Evolutionary conservation across 805 yeast genomes (phyloP), one percentile per base, ranked within the genome.

Genomic region (Ogataea saltuana): DNA sequence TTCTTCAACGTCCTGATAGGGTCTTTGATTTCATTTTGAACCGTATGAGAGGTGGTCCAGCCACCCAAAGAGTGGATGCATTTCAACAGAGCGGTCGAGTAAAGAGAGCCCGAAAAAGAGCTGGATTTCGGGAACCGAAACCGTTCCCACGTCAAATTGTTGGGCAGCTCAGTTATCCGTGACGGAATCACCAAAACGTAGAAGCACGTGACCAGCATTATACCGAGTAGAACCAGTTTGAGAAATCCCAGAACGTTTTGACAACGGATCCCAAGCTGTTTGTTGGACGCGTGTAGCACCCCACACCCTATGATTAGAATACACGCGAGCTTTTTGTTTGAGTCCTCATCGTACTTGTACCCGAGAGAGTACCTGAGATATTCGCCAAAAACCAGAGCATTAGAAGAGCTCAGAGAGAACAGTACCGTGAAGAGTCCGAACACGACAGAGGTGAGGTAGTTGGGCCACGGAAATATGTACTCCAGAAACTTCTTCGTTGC

Each of bases 401-500:
- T 73, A 51, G 74, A 63, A 3, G 76, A 68, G 49, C 70, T 72
- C 4, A 74, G 48, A 48, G 68, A 68, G 38, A 69, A 67, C 3
- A 68, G 56, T 17, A 72, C 72, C 1, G 74, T 67, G 50, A 68
- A 73, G 1, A 71, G 41, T 45, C 70, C 70, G 42, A 69, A 66
- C 1, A 68, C 62, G 15, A 70, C 73, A 15, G 72, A 65, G 3
- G 70, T 63, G 41, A 74, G 49, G 53, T 74, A 61, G 35, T 61
- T 63, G 0, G 88, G 88, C 39, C 59, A 69, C 12, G 74, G 74
- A 55, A 79, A 83, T 10, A 81, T 75, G 48, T 71, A 75, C 52
- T 82, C 88, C 42, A 83, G 59, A 48, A 82, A 83, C 15, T 75
- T 78, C 54, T 83, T 83, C 5, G 82, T 74, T 0, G 88, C 88